These are phyloP conservation scores for Chlamydomonas schloesseri DNA, from an alignment of 139 green algal genomes.

Conservation along the genomic window DNA sequence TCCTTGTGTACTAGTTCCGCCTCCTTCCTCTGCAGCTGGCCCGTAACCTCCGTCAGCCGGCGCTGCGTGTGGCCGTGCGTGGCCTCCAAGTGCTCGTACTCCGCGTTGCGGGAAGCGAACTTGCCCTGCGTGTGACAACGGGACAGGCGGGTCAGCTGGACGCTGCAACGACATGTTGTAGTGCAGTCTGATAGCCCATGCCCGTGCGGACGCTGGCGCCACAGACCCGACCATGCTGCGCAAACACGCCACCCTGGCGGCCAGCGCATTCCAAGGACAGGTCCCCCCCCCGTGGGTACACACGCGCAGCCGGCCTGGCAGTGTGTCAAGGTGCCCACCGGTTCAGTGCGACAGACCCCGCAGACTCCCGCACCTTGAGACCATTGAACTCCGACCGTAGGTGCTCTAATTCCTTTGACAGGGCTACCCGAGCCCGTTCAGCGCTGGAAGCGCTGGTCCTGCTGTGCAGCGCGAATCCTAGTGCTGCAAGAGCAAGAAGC, in stretches of 20 bases:
- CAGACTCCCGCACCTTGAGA: neutral
- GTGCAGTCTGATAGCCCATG: too few relatives aligned
- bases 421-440: neutral
- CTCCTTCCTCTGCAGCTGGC: constrained; percentile 29
- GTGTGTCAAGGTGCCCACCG: too few relatives aligned
- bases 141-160: too few relatives aligned
- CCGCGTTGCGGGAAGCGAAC: neutral
- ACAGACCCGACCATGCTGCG: too few relatives aligned
- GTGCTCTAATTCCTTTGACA: neutral
- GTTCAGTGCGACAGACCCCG: too few relatives aligned
- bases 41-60: neutral
- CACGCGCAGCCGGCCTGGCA: too few relatives aligned
- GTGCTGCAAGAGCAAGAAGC: neutral
- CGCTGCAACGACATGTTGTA: too few relatives aligned
- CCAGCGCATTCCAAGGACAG: too few relatives aligned
- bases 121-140: too few relatives aligned
- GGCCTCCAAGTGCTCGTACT: constrained; percentile 20
- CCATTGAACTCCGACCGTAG: neutral
- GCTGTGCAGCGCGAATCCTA: constrained; percentile 18
- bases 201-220: too few relatives aligned
- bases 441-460: neutral
- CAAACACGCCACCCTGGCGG: too few relatives aligned
- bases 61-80: neutral
- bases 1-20: constrained; percentile 11
- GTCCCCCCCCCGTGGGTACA: too few relatives aligned